Evolutionary conservation across 2,329 filamentous ascomycete genomes (phyloP), one percentile per base, ranked within the genome.

Genomic region (Talaromyces sp.): DNA sequence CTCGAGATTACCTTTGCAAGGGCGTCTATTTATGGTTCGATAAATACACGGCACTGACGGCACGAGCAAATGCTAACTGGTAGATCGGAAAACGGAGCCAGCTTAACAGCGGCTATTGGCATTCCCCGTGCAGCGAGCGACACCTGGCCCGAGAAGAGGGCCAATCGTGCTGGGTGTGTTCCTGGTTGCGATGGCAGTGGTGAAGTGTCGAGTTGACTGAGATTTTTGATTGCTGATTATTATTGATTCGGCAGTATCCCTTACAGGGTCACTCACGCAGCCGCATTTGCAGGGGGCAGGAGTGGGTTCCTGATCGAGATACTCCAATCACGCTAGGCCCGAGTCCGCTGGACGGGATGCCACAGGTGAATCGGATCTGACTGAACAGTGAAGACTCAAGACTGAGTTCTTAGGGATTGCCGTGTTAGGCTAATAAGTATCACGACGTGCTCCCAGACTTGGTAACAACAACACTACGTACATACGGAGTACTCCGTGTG

Each of bases 251-350:
- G 29, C 27, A 47, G 45, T 8, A 53, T 61, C 47, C 60, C 60
- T 62, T 62, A 62, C 59, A 53, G 59, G 8, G 38, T 58, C 8
- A 29, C 25, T 38, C 1, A 56, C 29, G 51, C 40, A 47, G 43
- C 29, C 59, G 40, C 40, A 53, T 38, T 54, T 51, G 47, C 60
- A 62, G 60, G 60, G 59, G 43, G 17, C 13, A 34, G 51, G 59
- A 49, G 60, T 62, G 60, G 59, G 40, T 51, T 61, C 43, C 34
- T 29, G 60, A 62, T 62, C 47, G 60, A 62, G 60, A 62, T 54
- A 25, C 10, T 22, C 53, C 53, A 56, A 36, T 56, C 53, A 56
- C 31, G 53, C 53, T 36, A 15, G 29, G 13, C 27, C 51, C 51
- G 51, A 54, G 51, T 54, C 51, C 29, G 25, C 49, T 15, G 10